These are phyloP conservation scores for Diospyros kaki DNA, from an alignment of 148 eudicot genomes.

Conservation along the genomic window DNA sequence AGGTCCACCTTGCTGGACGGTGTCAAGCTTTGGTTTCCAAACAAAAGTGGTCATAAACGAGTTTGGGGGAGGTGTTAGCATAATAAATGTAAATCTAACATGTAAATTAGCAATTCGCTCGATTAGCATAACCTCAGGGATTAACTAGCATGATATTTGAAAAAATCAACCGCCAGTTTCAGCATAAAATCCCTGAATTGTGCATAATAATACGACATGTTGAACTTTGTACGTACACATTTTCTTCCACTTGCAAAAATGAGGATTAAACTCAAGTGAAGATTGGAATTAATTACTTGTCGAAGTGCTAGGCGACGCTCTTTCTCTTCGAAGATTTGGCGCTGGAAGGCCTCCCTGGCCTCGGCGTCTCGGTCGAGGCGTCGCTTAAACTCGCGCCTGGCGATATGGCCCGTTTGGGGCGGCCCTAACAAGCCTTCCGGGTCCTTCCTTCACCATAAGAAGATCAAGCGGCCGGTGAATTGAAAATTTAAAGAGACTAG, in stretches of 20 bases:
- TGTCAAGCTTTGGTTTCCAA: too few species aligned
- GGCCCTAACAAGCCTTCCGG: conserved; percentile 81
- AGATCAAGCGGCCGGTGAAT: not conserved
- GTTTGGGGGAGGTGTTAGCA: too few species aligned
- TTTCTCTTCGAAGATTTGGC: conserved; percentile 65
- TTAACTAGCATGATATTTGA: too few species aligned
- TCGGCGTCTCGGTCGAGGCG: conserved; percentile 66
- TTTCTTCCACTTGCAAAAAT: not conserved
- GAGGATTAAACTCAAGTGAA: not conserved
- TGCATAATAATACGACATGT: too few species aligned
- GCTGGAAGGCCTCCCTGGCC: conserved; percentile 70
- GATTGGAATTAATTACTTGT: conserved; percentile 37
- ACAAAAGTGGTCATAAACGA: too few species aligned
- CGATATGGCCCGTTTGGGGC: conserved; percentile 60
- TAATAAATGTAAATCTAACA: too few species aligned
- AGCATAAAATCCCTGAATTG: too few species aligned
- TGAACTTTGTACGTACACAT: too few species aligned
- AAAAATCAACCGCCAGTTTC: too few species aligned
- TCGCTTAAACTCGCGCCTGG: conserved; percentile 53
- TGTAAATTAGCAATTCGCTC: too few species aligned
- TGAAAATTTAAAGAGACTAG: not conserved
- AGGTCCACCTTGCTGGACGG: too few species aligned
- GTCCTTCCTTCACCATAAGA: conserved; percentile 53
- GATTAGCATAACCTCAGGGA: too few species aligned
- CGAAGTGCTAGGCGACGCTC: conserved; percentile 62